Evolutionary conservation across 495 filamentous ascomycete species (phyloP), one percentile per base, ranked within the genome.

Genomic region (Podospora conica): DNA sequence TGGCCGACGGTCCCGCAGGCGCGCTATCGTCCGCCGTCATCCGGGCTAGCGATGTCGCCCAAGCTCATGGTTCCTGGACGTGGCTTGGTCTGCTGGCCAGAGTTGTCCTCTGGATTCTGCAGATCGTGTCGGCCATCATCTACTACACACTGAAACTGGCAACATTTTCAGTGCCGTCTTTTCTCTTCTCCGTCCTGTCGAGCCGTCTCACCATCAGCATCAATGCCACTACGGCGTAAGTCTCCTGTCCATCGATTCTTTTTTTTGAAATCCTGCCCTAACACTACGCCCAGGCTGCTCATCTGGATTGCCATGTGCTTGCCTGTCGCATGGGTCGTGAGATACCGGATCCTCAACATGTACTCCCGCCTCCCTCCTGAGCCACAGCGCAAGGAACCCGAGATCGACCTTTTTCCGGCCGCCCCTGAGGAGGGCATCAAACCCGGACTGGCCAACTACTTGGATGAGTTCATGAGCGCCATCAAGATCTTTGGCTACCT

Each of bases 401-500:
- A 96, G 65, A 84, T 98, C 71, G 96, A 98, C 71, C 81, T 98
- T 20, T 98, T 97, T 74, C 92, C 96, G 18, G 94, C 96, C 73
- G 85, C 88, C 7, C 92, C 94, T 73, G 93, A 97, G 66, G 90
- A 91, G 29, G 91, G 93, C 63, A 88, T 88, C 23, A 98, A 98
- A 76, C 86, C 92, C 1, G 95, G 96, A 3, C 84, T 98, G 27
- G 87, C 92, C 22, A 98, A 91, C 74, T 98, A 98, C 76, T 84
- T 98, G 12, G 95, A 98, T 75, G 96, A 98, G 78, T 98, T 98
- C 69, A 82, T 98, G 15, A 97, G 92, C 76, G 95, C 95, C n/a
- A 98, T 98, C 75, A 98, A 97, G 73, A 93, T 98, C 55, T 98
- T 98, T 79, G 95, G 95, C 3, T 98, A 98, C 74, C 83, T 98